Conservation (phyloP, 2,329 filamentous ascomycete species). For the Trichophyton schoenleinii region DNA sequence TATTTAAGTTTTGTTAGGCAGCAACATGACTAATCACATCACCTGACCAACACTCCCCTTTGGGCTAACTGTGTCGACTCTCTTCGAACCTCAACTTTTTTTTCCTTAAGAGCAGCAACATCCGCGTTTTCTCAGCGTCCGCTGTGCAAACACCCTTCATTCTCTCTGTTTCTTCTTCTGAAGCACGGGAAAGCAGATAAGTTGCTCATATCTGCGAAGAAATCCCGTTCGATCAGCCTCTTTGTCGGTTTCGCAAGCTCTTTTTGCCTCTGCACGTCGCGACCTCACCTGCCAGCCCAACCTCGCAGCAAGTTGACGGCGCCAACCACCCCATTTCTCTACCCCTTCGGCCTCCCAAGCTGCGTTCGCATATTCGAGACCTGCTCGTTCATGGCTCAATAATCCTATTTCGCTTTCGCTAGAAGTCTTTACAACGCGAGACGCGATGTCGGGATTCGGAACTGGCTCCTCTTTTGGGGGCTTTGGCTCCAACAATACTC, state of each 20-base stretch:
- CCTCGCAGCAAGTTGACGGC: background rate
- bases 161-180: background rate
- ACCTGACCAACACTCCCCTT: background rate
- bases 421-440: background rate
- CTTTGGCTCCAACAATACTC: slow-evolving; percentile 12
- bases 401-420: background rate
- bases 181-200: background rate
- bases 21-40: background rate
- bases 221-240: background rate
- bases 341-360: background rate
- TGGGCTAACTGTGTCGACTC: background rate
- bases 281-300: background rate
- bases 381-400: background rate
- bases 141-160: background rate
- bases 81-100: slow-evolving; percentile 4
- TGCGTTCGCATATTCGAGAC: background rate
- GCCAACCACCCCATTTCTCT: background rate
- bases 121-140: background rate
- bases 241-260: background rate
- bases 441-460: slow-evolving; percentile 14
- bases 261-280: background rate
- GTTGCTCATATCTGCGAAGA: background rate
- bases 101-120: background rate
- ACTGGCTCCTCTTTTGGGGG: slow-evolving; percentile 11
- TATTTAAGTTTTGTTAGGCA: background rate